Evolutionary conservation across 2,329 filamentous ascomycete species (phyloP), one percentile per base, ranked within the genome.

Genomic region (Pyrenochaeta sp.): DNA sequence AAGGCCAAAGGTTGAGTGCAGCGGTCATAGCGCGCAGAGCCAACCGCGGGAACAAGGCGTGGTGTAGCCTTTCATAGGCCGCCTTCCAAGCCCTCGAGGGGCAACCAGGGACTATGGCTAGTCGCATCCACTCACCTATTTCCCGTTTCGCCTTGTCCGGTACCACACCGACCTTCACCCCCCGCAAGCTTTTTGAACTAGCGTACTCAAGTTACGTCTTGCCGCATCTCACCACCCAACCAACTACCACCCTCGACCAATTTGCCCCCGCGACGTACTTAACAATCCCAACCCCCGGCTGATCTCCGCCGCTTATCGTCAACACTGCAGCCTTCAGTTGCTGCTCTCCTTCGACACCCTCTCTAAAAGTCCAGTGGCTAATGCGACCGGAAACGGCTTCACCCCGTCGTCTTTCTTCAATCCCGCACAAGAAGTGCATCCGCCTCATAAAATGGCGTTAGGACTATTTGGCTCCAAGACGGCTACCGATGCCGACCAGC

Each of bases 361-460:
- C 39, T 27, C 51, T 36, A 15, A 39, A 32, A 32, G 17, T 30
- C 44, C 31, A 60, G 64, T 58, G 58, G 60, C 79, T 77, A 73
- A 80, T 80, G 78, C 72, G 74, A 51, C 63, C 61, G 48, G 66
- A 66, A 60, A 59, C 65, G 41, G 61, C 61, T 39, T 47, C 64
- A 53, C 72, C 67, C 60, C 66, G 66, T 60, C 73, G 68, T 58
- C 75, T 76, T 52, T 75, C 76, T 56, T 75, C 73, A 61, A 73
- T 70, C 49, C 72, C 75, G 43, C 69, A 77, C 55, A 74, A 75
- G 58, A 75, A 69, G 67, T 67, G 73, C 63, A 80, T 82, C 65
- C 78, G 81, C 58, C 78, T 73, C 39, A 61, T 82, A 52, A 82
- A 82, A 82, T 83, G 81, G 81, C 80, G 80, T 71, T 82, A 77